These are phyloP conservation scores for Rhizopogon rudus DNA, from an alignment of 768 basidiomycete genomes.

Conservation along the genomic window DNA sequence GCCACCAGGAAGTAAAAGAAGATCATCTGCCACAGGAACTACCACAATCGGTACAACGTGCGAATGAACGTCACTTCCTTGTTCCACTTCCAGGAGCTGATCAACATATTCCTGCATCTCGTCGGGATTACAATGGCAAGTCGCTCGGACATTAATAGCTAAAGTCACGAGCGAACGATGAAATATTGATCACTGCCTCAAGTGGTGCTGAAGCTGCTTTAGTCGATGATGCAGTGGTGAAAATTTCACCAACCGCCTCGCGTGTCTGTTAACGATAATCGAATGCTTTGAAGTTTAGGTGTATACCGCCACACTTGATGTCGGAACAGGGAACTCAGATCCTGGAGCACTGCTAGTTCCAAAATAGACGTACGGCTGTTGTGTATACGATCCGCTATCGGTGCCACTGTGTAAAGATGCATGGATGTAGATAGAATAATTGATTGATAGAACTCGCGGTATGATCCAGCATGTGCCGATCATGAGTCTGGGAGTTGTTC, in stretches of 20 bases:
- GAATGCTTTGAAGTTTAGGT: not conserved
- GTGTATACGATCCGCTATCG: not conserved
- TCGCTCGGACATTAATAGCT: not conserved
- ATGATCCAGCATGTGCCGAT: no score
- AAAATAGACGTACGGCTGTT: not conserved
- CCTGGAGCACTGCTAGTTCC: not conserved
- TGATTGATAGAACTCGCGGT: not conserved
- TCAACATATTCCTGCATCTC: not conserved
- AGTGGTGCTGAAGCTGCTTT: not conserved
- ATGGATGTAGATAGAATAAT: no score
- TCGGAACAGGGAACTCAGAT: not conserved
- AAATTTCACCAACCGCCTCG: not conserved
- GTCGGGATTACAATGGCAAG: not conserved
- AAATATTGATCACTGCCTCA: not conserved
- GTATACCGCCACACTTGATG: not conserved
- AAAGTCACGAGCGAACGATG: not conserved
- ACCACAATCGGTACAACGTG: not conserved
- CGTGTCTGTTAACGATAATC: not conserved
- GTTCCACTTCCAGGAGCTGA: not conserved
- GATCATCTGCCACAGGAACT: not conserved
- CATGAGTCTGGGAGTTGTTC: no score
- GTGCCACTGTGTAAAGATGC: no score
- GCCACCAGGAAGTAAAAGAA: no score
- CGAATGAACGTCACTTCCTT: not conserved
- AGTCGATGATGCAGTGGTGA: not conserved